Conservation (phyloP, 768 basidiomycete genomes). For the Termitomyces sp. region DNA sequence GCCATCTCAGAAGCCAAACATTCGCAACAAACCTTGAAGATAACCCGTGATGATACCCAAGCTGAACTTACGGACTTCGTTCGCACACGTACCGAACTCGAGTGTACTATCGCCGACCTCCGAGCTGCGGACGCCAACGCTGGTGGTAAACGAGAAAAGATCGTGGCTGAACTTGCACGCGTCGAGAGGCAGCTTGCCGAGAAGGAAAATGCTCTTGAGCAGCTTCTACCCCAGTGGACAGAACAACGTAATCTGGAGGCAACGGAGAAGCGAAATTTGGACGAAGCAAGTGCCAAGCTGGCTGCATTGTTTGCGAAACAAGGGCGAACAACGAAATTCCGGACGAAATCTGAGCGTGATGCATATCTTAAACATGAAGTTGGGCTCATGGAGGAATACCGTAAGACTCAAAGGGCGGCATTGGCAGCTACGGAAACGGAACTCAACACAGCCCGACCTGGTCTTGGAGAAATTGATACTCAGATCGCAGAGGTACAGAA, state of each 20-base stretch:
- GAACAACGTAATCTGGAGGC: constrained; percentile 46
- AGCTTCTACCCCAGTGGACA: constrained; percentile 72
- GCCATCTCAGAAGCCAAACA: constrained; percentile 69
- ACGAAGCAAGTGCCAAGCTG: constrained; percentile 69
- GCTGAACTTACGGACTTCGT: constrained; percentile 85
- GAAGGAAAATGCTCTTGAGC: constrained; percentile 59
- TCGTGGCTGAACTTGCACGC: constrained; percentile 61
- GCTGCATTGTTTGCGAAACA: constrained; percentile 84
- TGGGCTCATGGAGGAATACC: constrained; percentile 58
- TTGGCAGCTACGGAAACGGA: constrained; percentile 53
- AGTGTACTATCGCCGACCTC: constrained; percentile 80
- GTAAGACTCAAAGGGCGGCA: constrained; percentile 50
- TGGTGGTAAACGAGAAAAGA: constrained; percentile 57
- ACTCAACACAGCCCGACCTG: constrained; percentile 41
- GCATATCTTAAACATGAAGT: constrained; percentile 80
- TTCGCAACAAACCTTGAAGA: constrained; percentile 60
- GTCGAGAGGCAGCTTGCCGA: constrained; percentile 59
- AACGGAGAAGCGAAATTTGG: constrained; percentile 63
- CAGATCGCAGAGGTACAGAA: constrained; percentile 53
- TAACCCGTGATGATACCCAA: constrained; percentile 74
- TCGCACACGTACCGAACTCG: constrained; percentile 79
- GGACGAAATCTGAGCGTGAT: constrained; percentile 81
- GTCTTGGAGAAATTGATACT: constrained; percentile 54
- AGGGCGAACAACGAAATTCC: constrained; percentile 83
- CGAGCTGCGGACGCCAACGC: constrained; percentile 61